Conservation (phyloP, 352 stramenopile species). For the Lagenidium giganteum region DNA sequence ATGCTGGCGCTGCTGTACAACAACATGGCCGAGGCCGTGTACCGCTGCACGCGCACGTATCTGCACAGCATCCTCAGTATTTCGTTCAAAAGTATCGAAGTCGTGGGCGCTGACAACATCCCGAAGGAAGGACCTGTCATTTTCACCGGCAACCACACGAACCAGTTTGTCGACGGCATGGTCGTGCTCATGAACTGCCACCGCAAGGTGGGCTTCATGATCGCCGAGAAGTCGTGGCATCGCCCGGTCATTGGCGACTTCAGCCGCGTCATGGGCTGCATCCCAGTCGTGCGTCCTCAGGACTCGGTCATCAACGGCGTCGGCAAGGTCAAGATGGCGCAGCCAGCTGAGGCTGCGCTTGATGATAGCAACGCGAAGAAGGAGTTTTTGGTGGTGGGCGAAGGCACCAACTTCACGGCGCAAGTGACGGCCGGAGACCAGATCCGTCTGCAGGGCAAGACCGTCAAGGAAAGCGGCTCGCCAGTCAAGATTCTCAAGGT, state of each 20-base stretch:
- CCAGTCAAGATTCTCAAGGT: conserved; percentile 83
- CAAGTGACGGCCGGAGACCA: conserved; percentile 78
- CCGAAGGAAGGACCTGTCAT: conserved; percentile 95
- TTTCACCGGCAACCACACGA: conserved; percentile 97
- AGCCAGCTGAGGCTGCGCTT: conserved; percentile 20
- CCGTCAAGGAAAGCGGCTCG: conserved; percentile 73
- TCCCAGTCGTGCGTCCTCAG: conserved; percentile 96
- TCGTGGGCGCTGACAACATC: conserved; percentile 96
- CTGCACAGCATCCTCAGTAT: conserved; percentile 97
- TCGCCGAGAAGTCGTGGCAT: conserved; percentile 96
- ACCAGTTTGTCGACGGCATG: conserved; percentile 98
- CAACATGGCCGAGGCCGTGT: conserved; percentile 78
- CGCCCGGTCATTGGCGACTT: conserved; percentile 93
- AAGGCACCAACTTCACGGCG: conserved; percentile 69
- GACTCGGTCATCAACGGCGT: conserved; percentile 78
- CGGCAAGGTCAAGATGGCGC: conserved; percentile 57
- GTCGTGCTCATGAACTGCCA: conserved; percentile 94
- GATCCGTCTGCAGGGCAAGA: conserved; percentile 69
- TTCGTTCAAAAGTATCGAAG: conserved; percentile 97
- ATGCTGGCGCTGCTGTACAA: conserved; percentile 69
- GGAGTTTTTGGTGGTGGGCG: conserved; percentile 44
- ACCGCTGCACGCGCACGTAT: conserved; percentile 87
- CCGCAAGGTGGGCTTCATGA: conserved; percentile 95
- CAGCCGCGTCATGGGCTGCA: conserved; percentile 92
- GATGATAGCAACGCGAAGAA: conserved; percentile 11